Evolutionary conservation across 306 rosid species (phyloP), one percentile per base, ranked within the genome.

Genomic region (Dryas octopetala): DNA sequence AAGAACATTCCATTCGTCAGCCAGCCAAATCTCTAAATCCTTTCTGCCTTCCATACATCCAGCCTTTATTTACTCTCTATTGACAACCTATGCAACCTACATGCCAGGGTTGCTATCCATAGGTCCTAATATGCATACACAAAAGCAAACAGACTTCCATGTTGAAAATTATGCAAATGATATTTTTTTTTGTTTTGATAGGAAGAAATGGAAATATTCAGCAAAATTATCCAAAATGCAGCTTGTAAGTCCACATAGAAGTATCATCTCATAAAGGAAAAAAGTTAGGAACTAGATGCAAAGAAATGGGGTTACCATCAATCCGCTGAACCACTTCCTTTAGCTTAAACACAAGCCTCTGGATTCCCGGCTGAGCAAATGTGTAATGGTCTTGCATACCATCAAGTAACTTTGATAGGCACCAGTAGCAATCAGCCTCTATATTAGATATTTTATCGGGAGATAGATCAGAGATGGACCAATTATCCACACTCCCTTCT

Each of bases 351-450:
- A 93, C 97, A 60, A 91, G 98, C 86, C 96, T 91, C 84, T 91
- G 98, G 80, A 93, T 93, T 83, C 98, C 98, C 4, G 98, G 98
- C 80, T 93, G 98, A 28, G 98, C 98, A 84, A 91, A 93, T 15
- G 98, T 91, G 79, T 93, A 93, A 82, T 93, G 98, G 78, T 91
- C 98, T 89, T 93, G 97, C 98, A 93, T 93, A 70, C 98, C 98
- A 58, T 93, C 96, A 71, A 93, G 94, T 79, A 93, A 87, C 78
- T 89, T 93, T 32, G 98, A 89, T 76, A 91, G 80, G 80, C 98
- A 93, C 98, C 98, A 93, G 80, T 89, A 93, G 80, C 94, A 93
- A 80, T 93, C 98, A 66, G 96, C 98, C 78, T 93, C 97, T 10
- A 91, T 66, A 66, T 86, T 82, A 79, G 89, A 79, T 63, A 93